A percentile compares a stretch with the other conserved stretches of the same genome.
Conservation (phyloP, 2,329 filamentous ascomycete genomes). For the Botryotinia narcissicola region DNA sequence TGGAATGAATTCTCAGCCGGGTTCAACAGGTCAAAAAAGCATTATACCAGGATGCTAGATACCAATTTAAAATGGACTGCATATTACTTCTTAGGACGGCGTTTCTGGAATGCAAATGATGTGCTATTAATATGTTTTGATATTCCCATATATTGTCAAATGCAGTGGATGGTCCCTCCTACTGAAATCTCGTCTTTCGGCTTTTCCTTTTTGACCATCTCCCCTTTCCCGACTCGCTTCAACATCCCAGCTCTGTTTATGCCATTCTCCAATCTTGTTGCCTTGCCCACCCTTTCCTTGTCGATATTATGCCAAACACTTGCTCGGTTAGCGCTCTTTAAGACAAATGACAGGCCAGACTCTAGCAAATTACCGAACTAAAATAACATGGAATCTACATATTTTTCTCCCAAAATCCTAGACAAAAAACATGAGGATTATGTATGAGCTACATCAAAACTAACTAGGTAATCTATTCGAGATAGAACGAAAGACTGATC, state of each 20-base stretch:
- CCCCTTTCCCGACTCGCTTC: not conserved
- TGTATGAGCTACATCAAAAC: no score
- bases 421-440: no score
- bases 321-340: not conserved
- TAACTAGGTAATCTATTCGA: not conserved
- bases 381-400: rapidly evolving
- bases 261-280: not conserved
- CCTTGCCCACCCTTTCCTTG: no score
- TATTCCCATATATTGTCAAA: not conserved
- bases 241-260: not conserved
- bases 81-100: conserved; percentile 21
- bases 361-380: not conserved
- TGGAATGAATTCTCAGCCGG: conserved; percentile 16
- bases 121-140: conserved; percentile 11
- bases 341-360: not conserved
- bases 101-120: conserved; percentile 20
- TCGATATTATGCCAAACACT: not conserved
- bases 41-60: conserved; percentile 22
- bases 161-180: not conserved
- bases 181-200: not conserved
- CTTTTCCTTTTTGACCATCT: not conserved
- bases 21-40: conserved; percentile 17
- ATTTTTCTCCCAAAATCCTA: not conserved
- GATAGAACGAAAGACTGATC: not conserved
- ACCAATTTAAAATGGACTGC: conserved; percentile 17